Conservation (phyloP, 305 asterid species). For the Fraxinus floribunda region DNA sequence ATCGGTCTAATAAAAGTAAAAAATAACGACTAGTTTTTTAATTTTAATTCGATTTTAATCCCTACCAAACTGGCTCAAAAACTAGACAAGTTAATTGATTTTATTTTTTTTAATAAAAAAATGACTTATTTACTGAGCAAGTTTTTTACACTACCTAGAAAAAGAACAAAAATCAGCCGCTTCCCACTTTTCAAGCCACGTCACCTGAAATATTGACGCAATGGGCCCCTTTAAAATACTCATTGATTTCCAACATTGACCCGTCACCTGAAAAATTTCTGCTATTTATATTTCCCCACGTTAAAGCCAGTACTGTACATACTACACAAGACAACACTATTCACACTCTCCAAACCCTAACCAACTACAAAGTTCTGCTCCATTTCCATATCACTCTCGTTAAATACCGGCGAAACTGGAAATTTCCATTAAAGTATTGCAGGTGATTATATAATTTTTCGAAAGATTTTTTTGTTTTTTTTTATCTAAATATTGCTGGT, state of each 20-base stretch:
- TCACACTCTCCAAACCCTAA: slow-evolving; percentile 40
- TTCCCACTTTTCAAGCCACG: not conserved
- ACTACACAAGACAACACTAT: slow-evolving; percentile 8
- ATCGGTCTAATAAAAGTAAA: too few relatives aligned
- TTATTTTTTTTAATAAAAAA: too few relatives aligned
- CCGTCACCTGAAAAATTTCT: slow-evolving; percentile 2
- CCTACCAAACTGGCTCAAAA: too few relatives aligned
- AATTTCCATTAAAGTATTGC: not conserved
- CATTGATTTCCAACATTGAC: not conserved
- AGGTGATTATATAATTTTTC: not conserved
- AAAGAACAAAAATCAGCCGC: not conserved
- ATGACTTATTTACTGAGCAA: too few relatives aligned
- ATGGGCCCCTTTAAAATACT: not conserved
- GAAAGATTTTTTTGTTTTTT: too few relatives aligned
- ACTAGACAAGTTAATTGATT: too few relatives aligned
- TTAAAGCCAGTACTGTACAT: slow-evolving; percentile 1
- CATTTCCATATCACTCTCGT: not conserved
- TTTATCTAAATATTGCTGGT: not conserved
- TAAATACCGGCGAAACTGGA: slow-evolving; percentile 1
- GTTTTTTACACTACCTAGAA: too few relatives aligned
- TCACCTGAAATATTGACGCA: not conserved
- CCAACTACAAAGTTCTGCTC: slow-evolving; percentile 11
- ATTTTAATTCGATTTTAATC: too few relatives aligned
- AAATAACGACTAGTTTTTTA: too few relatives aligned
- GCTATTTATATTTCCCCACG: slow-evolving; percentile 33